Base-by-base conservation (phyloP, 257 asterid species). In the Solanum lignicaule region DNA sequence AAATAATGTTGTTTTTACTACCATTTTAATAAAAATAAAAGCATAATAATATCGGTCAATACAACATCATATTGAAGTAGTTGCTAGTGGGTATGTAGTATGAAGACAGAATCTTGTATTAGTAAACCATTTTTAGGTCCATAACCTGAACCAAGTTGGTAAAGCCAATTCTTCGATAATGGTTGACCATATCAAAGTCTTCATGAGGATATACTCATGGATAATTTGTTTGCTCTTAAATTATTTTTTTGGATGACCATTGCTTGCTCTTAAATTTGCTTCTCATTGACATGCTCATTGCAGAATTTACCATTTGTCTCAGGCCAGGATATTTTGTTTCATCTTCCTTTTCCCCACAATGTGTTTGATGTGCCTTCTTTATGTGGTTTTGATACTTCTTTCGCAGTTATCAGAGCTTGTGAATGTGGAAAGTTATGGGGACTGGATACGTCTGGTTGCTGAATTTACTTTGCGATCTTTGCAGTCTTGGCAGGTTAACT, bases 401-500 rank as follows among this genome's bases (percentile, higher is more conserved):
- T 85, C 89, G 88, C 95, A 97, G 99, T 89, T 97, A 91, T 92
- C 98, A 16, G 99, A 97, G 88, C 99, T 97, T 84, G 99, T 96
- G 74, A 95, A 91, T 55, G 95, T 95, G 96, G 99, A 97, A 92
- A 98, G 98, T 87, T 97, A 97, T 88, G 94, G 94, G 90, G 99
- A 97, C 68, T 97, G 99, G 99, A 95, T 97, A 91, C 98, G 97
- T 84, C 92, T 97, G 87, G 99, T 97, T 84, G 99, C 99, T 3
- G 99, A 95, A 91, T 97, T 97, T 89, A 97, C 99, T 8, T 91
- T 94, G 68, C 94, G 91, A 91, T 97, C 99, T 90, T 89, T 97
- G 93, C 92, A 94, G 89, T 97, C 99, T 89, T 97, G 99, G 99
- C 98, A 97, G 99, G 99, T 91, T 41, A 78, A 7, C 84, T 23